These are phyloP conservation scores for Colletotrichum sojae DNA, from an alignment of 2,329 filamentous ascomycete genomes.

Conservation along the genomic window DNA sequence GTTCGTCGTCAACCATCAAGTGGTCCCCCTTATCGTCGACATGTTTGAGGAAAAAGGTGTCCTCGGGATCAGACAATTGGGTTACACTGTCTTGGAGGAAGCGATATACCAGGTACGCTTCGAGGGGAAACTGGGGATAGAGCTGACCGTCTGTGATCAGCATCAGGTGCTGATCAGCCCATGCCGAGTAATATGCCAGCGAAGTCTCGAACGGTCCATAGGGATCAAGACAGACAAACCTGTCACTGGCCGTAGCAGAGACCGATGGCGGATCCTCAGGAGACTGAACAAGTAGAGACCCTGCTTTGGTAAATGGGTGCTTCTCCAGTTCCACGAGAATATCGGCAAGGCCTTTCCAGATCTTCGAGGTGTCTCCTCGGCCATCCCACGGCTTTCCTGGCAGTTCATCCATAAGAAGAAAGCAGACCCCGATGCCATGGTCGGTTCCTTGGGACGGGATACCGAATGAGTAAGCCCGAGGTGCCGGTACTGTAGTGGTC, in stretches of 20 bases:
- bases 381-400: constrained; percentile 45
- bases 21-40: constrained; percentile 62
- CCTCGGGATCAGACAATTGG: constrained; percentile 48
- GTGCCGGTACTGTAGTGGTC: constrained; percentile 45
- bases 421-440: constrained; percentile 46
- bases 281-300: constrained; percentile 43
- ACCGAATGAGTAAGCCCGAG: constrained; percentile 45
- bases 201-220: constrained; percentile 39
- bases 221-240: constrained; percentile 45
- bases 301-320: constrained; percentile 45
- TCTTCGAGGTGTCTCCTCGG: constrained; percentile 42
- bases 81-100: constrained; percentile 52
- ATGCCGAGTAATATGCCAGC: constrained; percentile 44
- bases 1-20: constrained; percentile 57
- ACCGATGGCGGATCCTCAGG: constrained; percentile 38
- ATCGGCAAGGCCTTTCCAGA: constrained; percentile 46
- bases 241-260: constrained; percentile 47
- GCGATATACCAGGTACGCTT: constrained; percentile 54
- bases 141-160: constrained; percentile 51
- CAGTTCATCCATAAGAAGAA: constrained; percentile 47
- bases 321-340: constrained; percentile 47
- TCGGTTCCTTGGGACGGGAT: constrained; percentile 41
- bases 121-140: constrained; percentile 46
- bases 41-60: constrained; percentile 53
- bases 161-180: constrained; percentile 44